These are phyloP conservation scores for Lactarius psammicola DNA, from an alignment of 768 basidiomycete genomes.

Conservation along the genomic window DNA sequence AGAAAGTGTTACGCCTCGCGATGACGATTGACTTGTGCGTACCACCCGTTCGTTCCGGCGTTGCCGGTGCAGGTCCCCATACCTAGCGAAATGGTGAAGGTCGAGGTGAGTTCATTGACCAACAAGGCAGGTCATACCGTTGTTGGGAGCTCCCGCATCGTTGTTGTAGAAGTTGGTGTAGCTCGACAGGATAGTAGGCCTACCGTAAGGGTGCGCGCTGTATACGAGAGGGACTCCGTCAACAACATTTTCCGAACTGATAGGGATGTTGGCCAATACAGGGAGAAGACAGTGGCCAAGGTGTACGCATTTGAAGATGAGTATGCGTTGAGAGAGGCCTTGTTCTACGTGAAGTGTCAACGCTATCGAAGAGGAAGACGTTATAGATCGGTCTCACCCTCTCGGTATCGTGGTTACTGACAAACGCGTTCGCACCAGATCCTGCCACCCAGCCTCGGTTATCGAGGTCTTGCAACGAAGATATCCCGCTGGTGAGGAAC, in stretches of 20 bases:
- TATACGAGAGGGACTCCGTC: background rate
- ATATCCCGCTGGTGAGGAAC: constrained; percentile 52
- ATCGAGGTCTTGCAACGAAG: constrained; percentile 51
- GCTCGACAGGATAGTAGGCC: constrained; percentile 59
- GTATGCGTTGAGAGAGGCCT: constrained; percentile 53
- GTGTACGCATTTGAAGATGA: constrained; percentile 66
- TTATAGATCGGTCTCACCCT: constrained; percentile 36
- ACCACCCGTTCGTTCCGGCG: constrained; percentile 55
- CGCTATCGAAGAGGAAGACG: background rate
- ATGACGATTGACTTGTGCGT: background rate
- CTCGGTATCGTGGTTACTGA: constrained; percentile 71
- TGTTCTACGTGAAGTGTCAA: constrained; percentile 38
- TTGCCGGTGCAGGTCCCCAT: constrained; percentile 50
- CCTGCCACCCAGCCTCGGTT: constrained; percentile 57
- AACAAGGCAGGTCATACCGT: constrained; percentile 36
- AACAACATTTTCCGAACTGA: background rate
- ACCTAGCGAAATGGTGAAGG: constrained; percentile 32
- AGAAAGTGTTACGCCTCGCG: no score
- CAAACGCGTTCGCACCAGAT: constrained; percentile 58
- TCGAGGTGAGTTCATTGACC: background rate
- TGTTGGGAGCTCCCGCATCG: constrained; percentile 61
- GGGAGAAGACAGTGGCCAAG: constrained; percentile 58
- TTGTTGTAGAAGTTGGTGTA: constrained; percentile 47
- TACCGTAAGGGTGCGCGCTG: constrained; percentile 62
- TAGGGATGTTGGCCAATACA: constrained; percentile 32